Conservation (phyloP, 805 yeast species). For the Hanseniaspora jakobsenii region DNA sequence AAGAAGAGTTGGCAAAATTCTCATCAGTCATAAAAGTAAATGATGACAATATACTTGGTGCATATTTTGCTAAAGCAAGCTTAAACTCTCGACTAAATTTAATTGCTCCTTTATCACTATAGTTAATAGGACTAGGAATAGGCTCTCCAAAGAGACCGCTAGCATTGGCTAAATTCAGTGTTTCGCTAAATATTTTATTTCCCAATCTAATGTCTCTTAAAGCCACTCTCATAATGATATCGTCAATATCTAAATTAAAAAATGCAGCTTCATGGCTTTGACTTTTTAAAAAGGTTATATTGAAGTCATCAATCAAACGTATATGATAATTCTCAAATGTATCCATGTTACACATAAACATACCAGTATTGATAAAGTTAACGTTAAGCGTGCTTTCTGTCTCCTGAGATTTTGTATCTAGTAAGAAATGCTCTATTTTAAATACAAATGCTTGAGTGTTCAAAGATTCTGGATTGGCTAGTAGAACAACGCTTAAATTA, state of each 20-base stretch:
- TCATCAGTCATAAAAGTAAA: slow-evolving; percentile 32
- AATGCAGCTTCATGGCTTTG: slow-evolving; percentile 53
- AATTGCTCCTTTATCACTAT: no score
- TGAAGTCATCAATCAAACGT: slow-evolving; percentile 79
- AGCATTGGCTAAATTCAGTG: slow-evolving; percentile 39
- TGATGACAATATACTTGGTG: slow-evolving; percentile 44
- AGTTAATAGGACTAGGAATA: no score
- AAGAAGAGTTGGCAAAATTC: slow-evolving; percentile 22
- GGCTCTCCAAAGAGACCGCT: slow-evolving; percentile 19
- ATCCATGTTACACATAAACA: slow-evolving; percentile 73
- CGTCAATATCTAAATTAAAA: slow-evolving; percentile 64
- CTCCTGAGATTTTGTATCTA: slow-evolving; percentile 69
- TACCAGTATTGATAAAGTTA: slow-evolving; percentile 67
- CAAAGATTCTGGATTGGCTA: slow-evolving; percentile 62
- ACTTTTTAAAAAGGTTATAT: slow-evolving; percentile 63
- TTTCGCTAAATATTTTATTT: slow-evolving; percentile 56
- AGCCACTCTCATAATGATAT: slow-evolving; percentile 68
- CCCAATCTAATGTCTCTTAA: slow-evolving; percentile 79
- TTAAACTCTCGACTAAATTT: slow-evolving; percentile 52
- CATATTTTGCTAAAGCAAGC: slow-evolving; percentile 48
- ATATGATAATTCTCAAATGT: slow-evolving; percentile 47
- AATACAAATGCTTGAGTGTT: slow-evolving; percentile 83
- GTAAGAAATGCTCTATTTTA: slow-evolving; percentile 35
- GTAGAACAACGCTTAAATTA: slow-evolving; percentile 61
- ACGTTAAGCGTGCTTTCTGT: no score